Base-by-base conservation (phyloP, 352 stramenopile species). In the Phytophthora pinifolia region DNA sequence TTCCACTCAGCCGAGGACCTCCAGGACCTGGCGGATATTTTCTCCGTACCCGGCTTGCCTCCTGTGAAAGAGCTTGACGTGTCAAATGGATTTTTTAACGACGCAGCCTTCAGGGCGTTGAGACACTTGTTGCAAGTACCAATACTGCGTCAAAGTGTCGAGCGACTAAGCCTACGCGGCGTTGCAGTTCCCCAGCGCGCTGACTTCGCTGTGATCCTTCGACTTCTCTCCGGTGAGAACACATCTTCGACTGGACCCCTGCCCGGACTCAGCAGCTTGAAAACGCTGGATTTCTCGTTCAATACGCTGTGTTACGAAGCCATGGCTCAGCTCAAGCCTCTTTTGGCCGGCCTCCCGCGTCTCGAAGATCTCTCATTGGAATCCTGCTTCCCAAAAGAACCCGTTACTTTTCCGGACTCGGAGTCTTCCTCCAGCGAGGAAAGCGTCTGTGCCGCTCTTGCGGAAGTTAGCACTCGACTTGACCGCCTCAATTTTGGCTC, bases 61-160 rank as follows among this genome's bases (percentile, higher is more conserved):
- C 62, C 75, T 13, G 69, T 89, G 50, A 59, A 59, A 39, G 64
- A 73, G 25, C 45, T 89, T 4, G 58, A 84, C 44, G 43, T 82
- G 52, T 75, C 75, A 15, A 84, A 83, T 67, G 78, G 78, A 10
- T 88, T 88, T 33, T 88, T 86, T 44, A 84, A 83, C 49, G 50
- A 36, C 4, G n/a, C 51, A 51, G 76, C 75, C 7, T 88, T 86
- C 44, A 45, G 68, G 32, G 58, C 77, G 15, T 57, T 89, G 10
- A 79, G 70, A 27, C 48, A 83, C 6, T 52, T 86, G 17, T 45
- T 88, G 31, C 68, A 52, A 10, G 29, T 78, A 12, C 60, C 70
- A 10, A 35, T 59, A 18, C 30, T 89, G 9, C 69, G 70, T 22
- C 41, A 65, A 43, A 49, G 50, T 18, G 30, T 83, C 6, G 52